Percentiles rank a stretch among this genome's conserved stretches.
Evolutionary conservation across 2,329 filamentous ascomycete genomes (phyloP).

Genomic region (Exophiala lecanii-corni): DNA sequence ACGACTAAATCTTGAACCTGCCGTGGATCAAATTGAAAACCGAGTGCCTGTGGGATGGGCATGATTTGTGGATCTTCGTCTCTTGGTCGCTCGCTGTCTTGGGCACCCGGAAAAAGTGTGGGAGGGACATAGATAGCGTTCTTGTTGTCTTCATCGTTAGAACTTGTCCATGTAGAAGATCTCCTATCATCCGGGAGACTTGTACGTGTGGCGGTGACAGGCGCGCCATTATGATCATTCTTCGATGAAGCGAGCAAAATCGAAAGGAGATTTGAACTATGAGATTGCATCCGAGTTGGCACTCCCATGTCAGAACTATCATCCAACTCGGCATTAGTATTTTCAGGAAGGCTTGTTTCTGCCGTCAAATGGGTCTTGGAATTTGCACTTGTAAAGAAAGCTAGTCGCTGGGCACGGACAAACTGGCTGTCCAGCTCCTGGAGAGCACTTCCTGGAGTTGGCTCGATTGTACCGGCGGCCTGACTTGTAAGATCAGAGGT

Average conservation of each 20-base stretch:
- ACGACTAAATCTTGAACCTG: conserved; percentile 24
- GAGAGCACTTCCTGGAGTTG: too few species aligned
- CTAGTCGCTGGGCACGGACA: conserved; percentile 18
- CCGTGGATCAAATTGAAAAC: conserved; percentile 24
- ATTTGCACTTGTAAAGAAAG: conserved; percentile 14
- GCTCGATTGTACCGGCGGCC: too few species aligned
- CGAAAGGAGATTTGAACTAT: too few species aligned
- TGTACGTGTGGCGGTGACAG: too few species aligned
- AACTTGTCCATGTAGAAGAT: too few species aligned
- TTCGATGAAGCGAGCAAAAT: too few species aligned
- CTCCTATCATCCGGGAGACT: too few species aligned
- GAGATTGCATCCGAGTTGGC: too few species aligned
- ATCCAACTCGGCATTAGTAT: not conserved
- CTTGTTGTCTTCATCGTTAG: too few species aligned
- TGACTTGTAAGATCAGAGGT: too few species aligned
- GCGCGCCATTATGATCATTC: not conserved
- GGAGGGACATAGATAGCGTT: conserved; percentile 10
- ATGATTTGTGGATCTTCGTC: conserved; percentile 24
- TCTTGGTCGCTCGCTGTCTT: conserved; percentile 10
- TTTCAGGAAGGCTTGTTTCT: not conserved
- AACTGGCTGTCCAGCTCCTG: too few species aligned
- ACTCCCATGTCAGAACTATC: not conserved
- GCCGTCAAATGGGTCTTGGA: not conserved
- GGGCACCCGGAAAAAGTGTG: conserved; percentile 13
- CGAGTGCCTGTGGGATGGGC: conserved; percentile 18